These are phyloP conservation scores for Metarhizium anisopliae DNA, from an alignment of 2,329 filamentous ascomycete genomes.

Conservation along the genomic window DNA sequence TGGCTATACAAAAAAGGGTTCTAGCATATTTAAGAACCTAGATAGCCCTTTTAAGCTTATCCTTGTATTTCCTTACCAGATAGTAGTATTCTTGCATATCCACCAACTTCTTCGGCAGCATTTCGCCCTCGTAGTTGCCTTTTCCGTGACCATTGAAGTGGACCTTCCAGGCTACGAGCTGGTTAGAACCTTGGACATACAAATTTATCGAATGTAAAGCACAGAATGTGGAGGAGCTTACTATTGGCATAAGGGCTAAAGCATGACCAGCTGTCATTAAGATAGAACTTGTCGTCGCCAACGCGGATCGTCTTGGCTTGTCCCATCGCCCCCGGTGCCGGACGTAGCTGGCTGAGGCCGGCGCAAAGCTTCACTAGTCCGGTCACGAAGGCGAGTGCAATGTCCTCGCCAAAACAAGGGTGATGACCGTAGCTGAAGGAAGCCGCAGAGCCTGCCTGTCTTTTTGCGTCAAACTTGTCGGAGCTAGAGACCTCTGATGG, in stretches of 20 bases:
- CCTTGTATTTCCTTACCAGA: neutral
- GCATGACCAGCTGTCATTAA: conserved; percentile 40
- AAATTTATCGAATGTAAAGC: neutral
- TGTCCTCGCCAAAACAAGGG: conserved; percentile 33
- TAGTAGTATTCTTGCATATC: neutral
- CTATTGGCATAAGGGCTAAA: conserved; percentile 35
- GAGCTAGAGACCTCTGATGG: conserved; percentile 26
- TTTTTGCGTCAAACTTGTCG: conserved; percentile 31
- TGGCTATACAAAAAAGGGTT: neutral
- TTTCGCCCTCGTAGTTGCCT: conserved; percentile 24
- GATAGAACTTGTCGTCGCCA: conserved; percentile 30
- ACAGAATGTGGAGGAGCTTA: conserved; percentile 20
- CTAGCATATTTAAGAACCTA: neutral
- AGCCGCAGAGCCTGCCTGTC: conserved; percentile 29
- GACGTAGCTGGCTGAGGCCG: conserved; percentile 33
- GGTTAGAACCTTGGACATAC: conserved; percentile 12
- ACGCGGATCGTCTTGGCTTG: conserved; percentile 33
- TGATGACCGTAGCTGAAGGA: conserved; percentile 38
- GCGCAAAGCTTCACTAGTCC: conserved; percentile 34
- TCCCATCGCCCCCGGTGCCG: conserved; percentile 36
- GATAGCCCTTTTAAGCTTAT: neutral
- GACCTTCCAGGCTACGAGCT: conserved; percentile 19
- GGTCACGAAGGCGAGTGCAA: conserved; percentile 30
- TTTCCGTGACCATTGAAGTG: conserved; percentile 30
- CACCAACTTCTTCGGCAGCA: conserved; percentile 8